Evolutionary conservation across 768 basidiomycete genomes (phyloP).

Genomic region (Lactifluus volemus): DNA sequence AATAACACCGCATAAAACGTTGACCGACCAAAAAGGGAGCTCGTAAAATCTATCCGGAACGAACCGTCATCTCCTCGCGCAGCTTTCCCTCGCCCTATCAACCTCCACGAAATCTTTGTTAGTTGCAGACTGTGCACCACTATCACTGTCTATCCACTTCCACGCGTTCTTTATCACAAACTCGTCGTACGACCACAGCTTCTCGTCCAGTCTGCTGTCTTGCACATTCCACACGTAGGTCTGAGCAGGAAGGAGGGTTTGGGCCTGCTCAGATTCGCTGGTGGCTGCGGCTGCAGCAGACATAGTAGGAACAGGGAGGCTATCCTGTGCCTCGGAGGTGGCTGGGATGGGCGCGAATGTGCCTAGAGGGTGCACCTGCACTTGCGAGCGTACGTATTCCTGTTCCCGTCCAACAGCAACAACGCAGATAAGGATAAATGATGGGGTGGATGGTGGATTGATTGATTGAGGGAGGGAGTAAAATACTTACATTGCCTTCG

Average conservation of each 20-base stretch:
- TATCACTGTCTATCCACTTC: conserved; percentile 56
- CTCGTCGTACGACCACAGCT: conserved; percentile 74
- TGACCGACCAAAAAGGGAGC: neutral
- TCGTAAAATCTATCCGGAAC: neutral
- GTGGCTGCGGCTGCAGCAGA: conserved; percentile 30
- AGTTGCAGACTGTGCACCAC: conserved; percentile 26
- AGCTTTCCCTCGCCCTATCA: conserved; percentile 35
- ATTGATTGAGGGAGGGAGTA: too few species aligned
- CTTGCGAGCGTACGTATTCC: conserved; percentile 61
- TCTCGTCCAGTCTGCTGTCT: conserved; percentile 38
- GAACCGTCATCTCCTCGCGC: neutral
- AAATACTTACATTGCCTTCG: conserved; percentile 62
- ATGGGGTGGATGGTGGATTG: too few species aligned
- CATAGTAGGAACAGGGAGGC: conserved; percentile 29
- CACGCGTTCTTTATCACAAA: conserved; percentile 70
- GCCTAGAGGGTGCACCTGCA: conserved; percentile 49
- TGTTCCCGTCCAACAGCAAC: conserved; percentile 23
- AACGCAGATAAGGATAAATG: too few species aligned
- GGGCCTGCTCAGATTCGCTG: conserved; percentile 27
- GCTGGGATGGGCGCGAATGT: conserved; percentile 28
- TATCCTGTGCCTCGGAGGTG: conserved; percentile 22
- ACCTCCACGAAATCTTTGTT: conserved; percentile 43
- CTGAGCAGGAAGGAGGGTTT: conserved; percentile 36
- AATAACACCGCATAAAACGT: neutral
- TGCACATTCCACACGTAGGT: conserved; percentile 63